Conservation (phyloP, 2,329 filamentous ascomycete species). For the Metarhizium brunneum region DNA sequence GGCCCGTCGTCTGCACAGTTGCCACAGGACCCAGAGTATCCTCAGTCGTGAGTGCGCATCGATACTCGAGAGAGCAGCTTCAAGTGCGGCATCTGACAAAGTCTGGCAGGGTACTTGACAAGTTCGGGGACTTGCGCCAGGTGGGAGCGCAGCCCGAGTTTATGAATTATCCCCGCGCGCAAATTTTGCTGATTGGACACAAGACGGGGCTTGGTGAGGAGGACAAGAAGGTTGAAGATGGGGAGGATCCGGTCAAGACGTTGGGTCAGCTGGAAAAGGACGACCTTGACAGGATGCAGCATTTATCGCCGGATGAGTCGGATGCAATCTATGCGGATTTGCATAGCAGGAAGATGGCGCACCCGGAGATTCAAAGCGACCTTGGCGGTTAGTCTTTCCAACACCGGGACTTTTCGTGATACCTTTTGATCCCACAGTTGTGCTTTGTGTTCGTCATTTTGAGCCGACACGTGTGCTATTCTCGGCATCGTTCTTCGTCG, state of each 20-base stretch:
- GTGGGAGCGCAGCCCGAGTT: conserved; percentile 62
- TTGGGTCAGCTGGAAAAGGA: conserved; percentile 68
- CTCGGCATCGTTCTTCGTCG: too few species aligned
- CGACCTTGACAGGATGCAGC: conserved; percentile 56
- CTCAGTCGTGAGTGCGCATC: conserved; percentile 47
- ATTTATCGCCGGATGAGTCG: conserved; percentile 36
- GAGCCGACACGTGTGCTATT: too few species aligned
- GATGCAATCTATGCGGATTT: conserved; percentile 8
- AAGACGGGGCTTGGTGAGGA: conserved; percentile 45
- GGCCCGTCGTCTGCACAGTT: conserved; percentile 56
- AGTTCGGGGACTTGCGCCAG: conserved; percentile 69
- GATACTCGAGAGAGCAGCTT: too few species aligned
- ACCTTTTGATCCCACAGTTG: too few species aligned
- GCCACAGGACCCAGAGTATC: conserved; percentile 57
- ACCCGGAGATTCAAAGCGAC: not conserved
- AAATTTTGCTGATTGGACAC: conserved; percentile 72
- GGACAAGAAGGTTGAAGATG: conserved; percentile 50
- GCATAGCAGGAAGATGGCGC: not conserved
- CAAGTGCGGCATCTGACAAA: not conserved
- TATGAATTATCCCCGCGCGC: conserved; percentile 64
- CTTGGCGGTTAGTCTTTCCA: not conserved
- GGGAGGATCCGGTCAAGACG: conserved; percentile 54
- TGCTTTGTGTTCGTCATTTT: too few species aligned
- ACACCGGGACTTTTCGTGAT: too few species aligned
- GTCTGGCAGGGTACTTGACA: conserved; percentile 49